Conservation (phyloP, 2,329 filamentous ascomycete genomes). For the Ilyonectria sp. region DNA sequence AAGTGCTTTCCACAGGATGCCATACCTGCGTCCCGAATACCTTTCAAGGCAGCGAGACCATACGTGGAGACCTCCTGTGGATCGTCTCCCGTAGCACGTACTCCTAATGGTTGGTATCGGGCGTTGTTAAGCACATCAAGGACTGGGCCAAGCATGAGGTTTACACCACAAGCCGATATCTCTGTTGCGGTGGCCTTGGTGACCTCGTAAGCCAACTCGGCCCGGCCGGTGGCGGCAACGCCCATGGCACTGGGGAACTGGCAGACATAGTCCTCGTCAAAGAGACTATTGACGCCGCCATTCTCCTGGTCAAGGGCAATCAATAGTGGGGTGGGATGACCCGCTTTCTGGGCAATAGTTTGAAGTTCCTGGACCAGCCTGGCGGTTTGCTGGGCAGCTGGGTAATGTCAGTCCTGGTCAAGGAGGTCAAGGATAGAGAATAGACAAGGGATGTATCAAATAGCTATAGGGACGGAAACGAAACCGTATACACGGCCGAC, state of each 20-base stretch:
- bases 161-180: slow-evolving; percentile 92
- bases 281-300: slow-evolving; percentile 96
- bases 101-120: slow-evolving; percentile 90
- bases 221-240: slow-evolving; percentile 90
- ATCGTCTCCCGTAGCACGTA: slow-evolving; percentile 91
- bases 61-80: slow-evolving; percentile 96
- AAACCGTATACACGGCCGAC: slow-evolving; percentile 16
- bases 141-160: slow-evolving; percentile 94
- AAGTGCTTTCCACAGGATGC: slow-evolving; percentile 97
- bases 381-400: slow-evolving; percentile 93
- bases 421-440: slow-evolving; percentile 27
- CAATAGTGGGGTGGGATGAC: slow-evolving; percentile 88
- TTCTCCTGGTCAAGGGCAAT: slow-evolving; percentile 98
- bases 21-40: slow-evolving; percentile 91
- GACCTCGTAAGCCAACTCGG: slow-evolving; percentile 88
- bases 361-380: slow-evolving; percentile 92
- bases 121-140: slow-evolving; percentile 95
- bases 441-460: slow-evolving; percentile 4
- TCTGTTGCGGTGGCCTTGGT: slow-evolving; percentile 95
- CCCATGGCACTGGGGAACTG: slow-evolving; percentile 99
- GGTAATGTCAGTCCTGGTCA: slow-evolving; percentile 48
- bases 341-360: slow-evolving; percentile 90
- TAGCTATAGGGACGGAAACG: not conserved
- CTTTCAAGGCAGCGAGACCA: slow-evolving; percentile 90
- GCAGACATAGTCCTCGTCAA: slow-evolving; percentile 94